Percentiles rank a stretch among this genome's conserved stretches.
phyloP scores from a whole-genome alignment of 2,329 filamentous ascomycete species.

The Alternaria infectoria region DNA sequence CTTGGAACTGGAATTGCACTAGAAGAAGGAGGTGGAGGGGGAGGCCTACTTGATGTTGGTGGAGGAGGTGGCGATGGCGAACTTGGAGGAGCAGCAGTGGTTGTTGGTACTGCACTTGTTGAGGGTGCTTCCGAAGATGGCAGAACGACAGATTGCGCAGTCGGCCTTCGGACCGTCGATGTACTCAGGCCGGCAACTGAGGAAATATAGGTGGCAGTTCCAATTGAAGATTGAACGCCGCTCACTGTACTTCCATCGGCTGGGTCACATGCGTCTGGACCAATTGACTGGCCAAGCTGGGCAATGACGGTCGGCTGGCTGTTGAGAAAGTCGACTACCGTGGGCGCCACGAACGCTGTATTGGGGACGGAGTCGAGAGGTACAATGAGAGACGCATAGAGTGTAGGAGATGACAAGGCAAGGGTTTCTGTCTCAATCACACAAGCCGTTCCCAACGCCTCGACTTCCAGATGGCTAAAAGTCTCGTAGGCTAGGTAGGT shows the following conservation, averaged over 20 bases:
- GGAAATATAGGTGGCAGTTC: conserved; percentile 7
- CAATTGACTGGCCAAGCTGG: conserved; percentile 39
- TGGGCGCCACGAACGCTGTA: conserved; percentile 29
- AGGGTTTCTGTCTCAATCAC: conserved; percentile 21
- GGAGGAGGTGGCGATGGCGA: conserved; percentile 12
- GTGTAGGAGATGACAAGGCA: conserved; percentile 34
- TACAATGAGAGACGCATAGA: conserved; percentile 34
- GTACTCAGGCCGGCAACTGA: conserved; percentile 8
- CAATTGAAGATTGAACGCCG: conserved; percentile 9
- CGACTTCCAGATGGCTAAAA: conserved; percentile 37
- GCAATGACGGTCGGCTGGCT: conserved; percentile 31
- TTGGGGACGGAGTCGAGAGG: conserved; percentile 26
- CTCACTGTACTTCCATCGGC: conserved; percentile 18
- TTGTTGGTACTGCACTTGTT: conserved; percentile 1
- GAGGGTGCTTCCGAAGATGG: conserved; percentile 3
- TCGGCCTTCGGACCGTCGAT: neutral
- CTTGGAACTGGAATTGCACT: conserved; percentile 11
- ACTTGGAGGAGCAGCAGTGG: neutral
- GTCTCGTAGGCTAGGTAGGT: conserved; percentile 39
- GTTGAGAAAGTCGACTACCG: conserved; percentile 41
- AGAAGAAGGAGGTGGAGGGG: conserved; percentile 16
- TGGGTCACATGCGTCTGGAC: conserved; percentile 41
- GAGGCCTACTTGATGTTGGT: conserved; percentile 9
- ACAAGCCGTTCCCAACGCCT: conserved; percentile 29
- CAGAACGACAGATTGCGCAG: neutral